Conservation (phyloP, 306 rosid genomes). For the Cajanus cajan region DNA sequence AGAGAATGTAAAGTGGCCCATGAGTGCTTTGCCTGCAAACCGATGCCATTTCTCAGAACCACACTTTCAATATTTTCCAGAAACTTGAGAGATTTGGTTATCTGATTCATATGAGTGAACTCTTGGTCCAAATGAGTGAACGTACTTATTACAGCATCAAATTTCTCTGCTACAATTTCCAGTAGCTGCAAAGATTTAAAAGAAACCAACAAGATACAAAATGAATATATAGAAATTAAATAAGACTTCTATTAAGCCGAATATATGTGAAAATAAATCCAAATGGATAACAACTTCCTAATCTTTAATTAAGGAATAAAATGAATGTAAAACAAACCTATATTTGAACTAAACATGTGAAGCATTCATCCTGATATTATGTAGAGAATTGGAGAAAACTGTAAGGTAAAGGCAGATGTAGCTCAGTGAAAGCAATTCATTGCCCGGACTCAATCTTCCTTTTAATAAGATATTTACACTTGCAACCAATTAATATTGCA, state of each 20-base stretch:
- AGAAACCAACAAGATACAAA: constrained; percentile 10
- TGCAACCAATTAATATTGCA: neutral
- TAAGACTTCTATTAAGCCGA: neutral
- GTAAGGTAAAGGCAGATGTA: neutral
- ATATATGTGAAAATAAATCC: constrained; percentile 12
- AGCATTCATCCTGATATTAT: constrained; percentile 8
- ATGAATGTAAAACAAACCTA: neutral
- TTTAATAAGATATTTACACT: neutral
- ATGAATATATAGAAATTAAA: constrained; percentile 1
- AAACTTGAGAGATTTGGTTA: constrained; percentile 72
- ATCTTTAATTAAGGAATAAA: constrained; percentile 10
- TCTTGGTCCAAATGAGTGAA: constrained; percentile 91
- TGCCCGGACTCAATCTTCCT: neutral
- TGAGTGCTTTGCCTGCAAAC: constrained; percentile 64
- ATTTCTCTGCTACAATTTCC: constrained; percentile 76
- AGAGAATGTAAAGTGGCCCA: constrained; percentile 96
- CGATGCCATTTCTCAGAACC: constrained; percentile 60
- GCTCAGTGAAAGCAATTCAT: constrained; percentile 4
- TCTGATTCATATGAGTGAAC: constrained; percentile 79
- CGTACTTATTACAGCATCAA: constrained; percentile 69
- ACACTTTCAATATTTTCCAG: constrained; percentile 66
- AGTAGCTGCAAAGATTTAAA: constrained; percentile 68
- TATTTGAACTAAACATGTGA: constrained; percentile 5
- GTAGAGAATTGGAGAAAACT: neutral
- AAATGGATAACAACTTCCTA: neutral